phyloP scores from a whole-genome alignment of 2,329 filamentous ascomycete species.

The Berkeleyomyces rouxiae region DNA sequence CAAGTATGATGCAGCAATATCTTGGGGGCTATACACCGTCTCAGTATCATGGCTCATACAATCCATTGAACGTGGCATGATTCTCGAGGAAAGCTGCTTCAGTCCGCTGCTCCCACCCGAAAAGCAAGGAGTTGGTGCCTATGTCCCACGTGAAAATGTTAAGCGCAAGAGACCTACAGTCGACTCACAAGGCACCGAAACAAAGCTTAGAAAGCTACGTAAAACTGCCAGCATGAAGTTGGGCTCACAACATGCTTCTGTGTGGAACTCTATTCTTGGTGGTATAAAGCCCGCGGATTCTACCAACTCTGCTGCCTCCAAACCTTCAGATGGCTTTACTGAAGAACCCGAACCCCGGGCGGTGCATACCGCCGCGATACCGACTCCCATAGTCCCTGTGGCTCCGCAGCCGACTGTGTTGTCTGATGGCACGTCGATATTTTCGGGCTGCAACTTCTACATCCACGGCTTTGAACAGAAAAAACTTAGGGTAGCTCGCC shows the following conservation, averaged over 20 bases:
- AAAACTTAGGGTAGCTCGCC: slow-evolving; percentile 3
- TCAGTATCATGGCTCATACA: slow-evolving; percentile 73
- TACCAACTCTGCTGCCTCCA: background rate
- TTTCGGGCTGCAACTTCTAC: slow-evolving; percentile 40
- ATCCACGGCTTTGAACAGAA: slow-evolving; percentile 39
- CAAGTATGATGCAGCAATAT: slow-evolving; percentile 76
- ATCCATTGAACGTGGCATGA: slow-evolving; percentile 72
- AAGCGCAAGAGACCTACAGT: slow-evolving; percentile 5
- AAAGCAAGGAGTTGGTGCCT: slow-evolving; percentile 58
- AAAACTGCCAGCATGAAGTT: slow-evolving; percentile 77
- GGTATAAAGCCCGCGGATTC: background rate
- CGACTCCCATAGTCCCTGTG: background rate
- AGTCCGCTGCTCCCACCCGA: slow-evolving; percentile 53
- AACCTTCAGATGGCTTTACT: slow-evolving; percentile 2
- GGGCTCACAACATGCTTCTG: slow-evolving; percentile 56
- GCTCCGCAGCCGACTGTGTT: background rate
- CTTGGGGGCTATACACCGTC: slow-evolving; percentile 68
- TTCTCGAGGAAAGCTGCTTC: slow-evolving; percentile 73
- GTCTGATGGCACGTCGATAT: slow-evolving; percentile 27
- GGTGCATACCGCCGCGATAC: background rate
- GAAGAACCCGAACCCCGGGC: background rate
- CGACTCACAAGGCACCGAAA: slow-evolving; percentile 26
- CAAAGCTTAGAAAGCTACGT: slow-evolving; percentile 63
- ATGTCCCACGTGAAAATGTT: background rate
- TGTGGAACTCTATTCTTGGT: slow-evolving; percentile 84